A percentile compares a stretch with the other conserved stretches of the same genome.
Evolutionary conservation across 805 yeast genomes (phyloP).

Genomic region (Yarrowia osloensis): DNA sequence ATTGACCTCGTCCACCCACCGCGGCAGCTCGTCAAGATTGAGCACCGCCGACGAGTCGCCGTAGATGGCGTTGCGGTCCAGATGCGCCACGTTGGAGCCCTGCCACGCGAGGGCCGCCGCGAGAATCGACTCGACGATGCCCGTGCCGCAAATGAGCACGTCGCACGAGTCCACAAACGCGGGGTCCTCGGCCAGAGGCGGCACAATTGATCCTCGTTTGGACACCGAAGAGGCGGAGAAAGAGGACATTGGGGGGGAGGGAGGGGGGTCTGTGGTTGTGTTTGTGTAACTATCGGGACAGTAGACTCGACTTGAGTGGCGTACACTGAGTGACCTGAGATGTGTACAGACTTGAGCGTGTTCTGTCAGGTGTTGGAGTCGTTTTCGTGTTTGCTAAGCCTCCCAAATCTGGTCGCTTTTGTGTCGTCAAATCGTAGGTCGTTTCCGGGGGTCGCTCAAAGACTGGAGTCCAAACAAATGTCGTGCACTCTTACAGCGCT

Average conservation of each 20-base stretch:
- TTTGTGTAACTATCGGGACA: too few species aligned
- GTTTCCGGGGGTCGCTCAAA: too few species aligned
- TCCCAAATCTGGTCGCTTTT: neutral
- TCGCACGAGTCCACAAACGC: constrained; percentile 61
- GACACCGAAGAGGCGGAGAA: constrained; percentile 45
- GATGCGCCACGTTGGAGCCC: constrained; percentile 91
- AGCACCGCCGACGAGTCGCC: constrained; percentile 88
- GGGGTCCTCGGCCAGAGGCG: constrained; percentile 45
- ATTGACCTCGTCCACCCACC: constrained; percentile 79
- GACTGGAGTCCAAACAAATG: neutral
- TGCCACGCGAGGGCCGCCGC: constrained; percentile 98
- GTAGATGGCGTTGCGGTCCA: constrained; percentile 80
- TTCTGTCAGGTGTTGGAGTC: too few species aligned
- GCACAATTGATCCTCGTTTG: constrained; percentile 45
- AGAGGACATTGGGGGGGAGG: constrained; percentile 41
- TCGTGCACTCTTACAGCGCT: neutral
- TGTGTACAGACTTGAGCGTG: too few species aligned
- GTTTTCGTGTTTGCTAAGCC: too few species aligned
- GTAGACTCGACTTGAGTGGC: too few species aligned
- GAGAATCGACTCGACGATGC: constrained; percentile 79
- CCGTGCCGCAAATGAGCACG: constrained; percentile 90
- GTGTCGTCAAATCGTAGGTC: too few species aligned
- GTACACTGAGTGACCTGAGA: too few species aligned
- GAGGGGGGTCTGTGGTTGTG: neutral
- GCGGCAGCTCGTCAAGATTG: constrained; percentile 79